phyloP scores from a whole-genome alignment of 2,329 filamentous ascomycete genomes.

The Aureobasidium sp. region DNA sequence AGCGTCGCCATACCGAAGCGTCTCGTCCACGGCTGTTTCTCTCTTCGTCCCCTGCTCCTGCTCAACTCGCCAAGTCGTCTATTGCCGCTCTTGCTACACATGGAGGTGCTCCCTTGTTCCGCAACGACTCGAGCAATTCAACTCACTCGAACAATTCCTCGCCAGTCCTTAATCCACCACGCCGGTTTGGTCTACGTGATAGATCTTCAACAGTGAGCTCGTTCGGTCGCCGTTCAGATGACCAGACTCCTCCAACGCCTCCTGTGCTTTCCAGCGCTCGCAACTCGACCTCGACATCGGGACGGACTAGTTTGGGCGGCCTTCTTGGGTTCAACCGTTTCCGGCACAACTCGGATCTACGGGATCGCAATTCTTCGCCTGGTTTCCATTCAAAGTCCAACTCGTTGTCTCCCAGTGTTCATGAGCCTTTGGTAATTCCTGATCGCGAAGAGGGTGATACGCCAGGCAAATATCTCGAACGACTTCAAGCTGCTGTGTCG shows the following conservation, averaged over 20 bases:
- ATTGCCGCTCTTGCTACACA: constrained; percentile 38
- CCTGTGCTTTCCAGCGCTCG: constrained; percentile 52
- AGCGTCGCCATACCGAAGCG: constrained; percentile 14
- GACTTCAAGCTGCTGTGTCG: constrained; percentile 72
- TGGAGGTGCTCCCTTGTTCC: constrained; percentile 43
- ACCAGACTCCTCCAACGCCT: constrained; percentile 61
- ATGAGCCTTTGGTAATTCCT: constrained; percentile 64
- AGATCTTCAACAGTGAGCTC: constrained; percentile 90
- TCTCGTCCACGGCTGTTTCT: constrained; percentile 6
- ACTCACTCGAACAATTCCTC: constrained; percentile 58
- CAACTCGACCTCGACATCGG: constrained; percentile 75
- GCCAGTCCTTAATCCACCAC: constrained; percentile 51
- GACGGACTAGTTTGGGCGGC: constrained; percentile 87
- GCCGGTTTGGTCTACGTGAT: constrained; percentile 56
- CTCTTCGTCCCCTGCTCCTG: constrained; percentile 43
- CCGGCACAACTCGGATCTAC: constrained; percentile 71
- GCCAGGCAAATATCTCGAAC: constrained; percentile 77
- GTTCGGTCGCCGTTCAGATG: constrained; percentile 62
- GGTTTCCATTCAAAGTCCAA: constrained; percentile 72
- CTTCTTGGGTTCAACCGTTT: constrained; percentile 71
- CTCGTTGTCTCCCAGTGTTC: constrained; percentile 63
- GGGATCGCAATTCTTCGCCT: constrained; percentile 63
- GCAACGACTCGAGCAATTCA: constrained; percentile 57
- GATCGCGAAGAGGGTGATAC: constrained; percentile 82
- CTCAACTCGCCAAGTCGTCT: constrained; percentile 43